Percentiles rank a stretch among this genome's conserved stretches.
phyloP scores from a whole-genome alignment of 805 yeast species.

The Starmerella etchellsii region DNA sequence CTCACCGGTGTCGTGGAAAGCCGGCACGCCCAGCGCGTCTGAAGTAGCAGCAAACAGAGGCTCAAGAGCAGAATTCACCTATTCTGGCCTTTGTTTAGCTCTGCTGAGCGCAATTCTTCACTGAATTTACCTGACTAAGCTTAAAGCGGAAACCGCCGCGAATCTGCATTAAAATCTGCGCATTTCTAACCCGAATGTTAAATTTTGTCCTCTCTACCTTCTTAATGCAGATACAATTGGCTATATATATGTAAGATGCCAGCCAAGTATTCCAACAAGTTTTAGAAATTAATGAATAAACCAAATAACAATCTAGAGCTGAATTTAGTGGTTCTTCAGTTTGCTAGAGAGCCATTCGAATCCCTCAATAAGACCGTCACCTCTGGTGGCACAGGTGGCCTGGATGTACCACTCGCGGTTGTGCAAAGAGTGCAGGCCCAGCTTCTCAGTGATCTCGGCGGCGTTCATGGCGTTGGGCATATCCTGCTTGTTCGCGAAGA shows the following conservation, averaged over 20 bases:
- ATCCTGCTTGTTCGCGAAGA: slow-evolving; percentile 97
- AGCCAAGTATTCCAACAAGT: background rate
- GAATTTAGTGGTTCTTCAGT: slow-evolving; percentile 45
- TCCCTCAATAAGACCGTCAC: slow-evolving; percentile 97
- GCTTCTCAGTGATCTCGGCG: slow-evolving; percentile 93
- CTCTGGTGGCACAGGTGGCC: slow-evolving; percentile 98
- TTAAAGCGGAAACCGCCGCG: too few species aligned
- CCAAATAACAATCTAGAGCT: background rate
- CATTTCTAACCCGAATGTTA: background rate
- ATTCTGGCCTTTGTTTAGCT: too few species aligned
- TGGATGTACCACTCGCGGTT: slow-evolving; percentile 99
- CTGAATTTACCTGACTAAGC: too few species aligned
- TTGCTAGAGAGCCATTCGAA: slow-evolving; percentile 91
- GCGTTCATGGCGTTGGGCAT: slow-evolving; percentile 98
- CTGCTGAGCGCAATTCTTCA: too few species aligned
- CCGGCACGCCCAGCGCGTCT: too few species aligned
- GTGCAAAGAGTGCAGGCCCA: slow-evolving; percentile 92
- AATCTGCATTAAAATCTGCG: background rate
- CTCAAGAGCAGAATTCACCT: too few species aligned
- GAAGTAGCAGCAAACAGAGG: too few species aligned
- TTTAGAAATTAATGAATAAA: background rate
- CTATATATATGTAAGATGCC: background rate
- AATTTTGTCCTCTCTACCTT: background rate
- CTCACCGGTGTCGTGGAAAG: too few species aligned
- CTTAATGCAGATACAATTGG: background rate